Conservation (phyloP, 2,329 filamentous ascomycete genomes). For the Phaeophleospora eucalypticola region DNA sequence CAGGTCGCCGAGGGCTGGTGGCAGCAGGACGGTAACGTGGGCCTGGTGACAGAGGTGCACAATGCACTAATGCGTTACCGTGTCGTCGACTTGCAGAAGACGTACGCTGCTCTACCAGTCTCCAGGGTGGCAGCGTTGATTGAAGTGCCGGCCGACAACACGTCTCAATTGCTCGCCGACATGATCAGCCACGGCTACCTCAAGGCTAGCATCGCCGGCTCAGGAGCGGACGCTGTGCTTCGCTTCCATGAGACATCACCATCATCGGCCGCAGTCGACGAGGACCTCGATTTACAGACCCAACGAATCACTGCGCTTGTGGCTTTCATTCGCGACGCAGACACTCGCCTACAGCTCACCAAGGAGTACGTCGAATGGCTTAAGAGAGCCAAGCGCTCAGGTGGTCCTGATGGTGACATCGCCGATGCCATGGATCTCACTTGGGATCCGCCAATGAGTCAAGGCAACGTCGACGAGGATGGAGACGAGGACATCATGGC, state of each 20-base stretch:
- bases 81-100: conserved; percentile 66
- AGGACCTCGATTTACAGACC: conserved; percentile 47
- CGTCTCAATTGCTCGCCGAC: conserved; percentile 50
- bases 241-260: conserved; percentile 45
- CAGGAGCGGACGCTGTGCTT: conserved; percentile 41
- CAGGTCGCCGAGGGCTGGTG: conserved; percentile 51
- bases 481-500: conserved; percentile 34
- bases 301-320: conserved; percentile 49
- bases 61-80: conserved; percentile 71
- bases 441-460: conserved; percentile 26
- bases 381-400: conserved; percentile 44
- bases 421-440: conserved; percentile 36
- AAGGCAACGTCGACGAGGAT: conserved; percentile 18
- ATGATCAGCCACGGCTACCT: conserved; percentile 51
- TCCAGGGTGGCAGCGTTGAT: conserved; percentile 51
- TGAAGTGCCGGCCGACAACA: conserved; percentile 47
- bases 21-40: conserved; percentile 64
- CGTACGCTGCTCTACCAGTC: conserved; percentile 63
- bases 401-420: conserved; percentile 31
- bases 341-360: conserved; percentile 53
- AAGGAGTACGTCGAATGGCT: conserved; percentile 56
- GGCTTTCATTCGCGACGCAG: conserved; percentile 50
- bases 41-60: conserved; percentile 66
- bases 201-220: conserved; percentile 48
- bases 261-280: conserved; percentile 9